phyloP scores from a whole-genome alignment of 129 eudicot genomes.

The Oenanthe sinensis region DNA sequence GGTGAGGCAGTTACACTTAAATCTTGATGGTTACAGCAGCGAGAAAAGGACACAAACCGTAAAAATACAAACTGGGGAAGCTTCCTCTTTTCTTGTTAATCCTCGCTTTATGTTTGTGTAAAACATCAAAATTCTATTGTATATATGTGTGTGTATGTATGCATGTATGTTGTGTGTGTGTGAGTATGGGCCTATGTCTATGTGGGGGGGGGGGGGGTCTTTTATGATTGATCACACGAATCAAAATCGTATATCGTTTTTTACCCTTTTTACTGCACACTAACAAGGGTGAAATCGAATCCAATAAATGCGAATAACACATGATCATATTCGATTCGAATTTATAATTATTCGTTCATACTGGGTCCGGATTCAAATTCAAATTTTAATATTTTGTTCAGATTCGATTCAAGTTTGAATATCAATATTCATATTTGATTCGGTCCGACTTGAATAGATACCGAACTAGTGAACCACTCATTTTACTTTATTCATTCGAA shows the following conservation, averaged over 20 bases:
- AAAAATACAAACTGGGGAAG: neutral
- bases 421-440: no score
- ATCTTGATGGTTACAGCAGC: constrained; percentile 4
- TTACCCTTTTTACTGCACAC: neutral
- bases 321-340: no score
- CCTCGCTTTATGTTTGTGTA: neutral
- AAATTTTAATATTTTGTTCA: no score
- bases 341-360: no score
- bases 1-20: neutral
- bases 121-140: neutral
- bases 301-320: no score
- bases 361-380: no score
- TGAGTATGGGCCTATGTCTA: neutral
- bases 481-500: no score
- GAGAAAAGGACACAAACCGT: neutral
- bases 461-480: no score
- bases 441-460: no score
- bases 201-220: neutral
- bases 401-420: no score
- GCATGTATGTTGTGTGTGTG: neutral
- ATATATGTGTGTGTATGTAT: neutral
- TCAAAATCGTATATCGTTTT: neutral
- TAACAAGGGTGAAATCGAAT: no score
- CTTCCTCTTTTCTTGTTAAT: constrained; percentile 2
- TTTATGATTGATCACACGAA: constrained; percentile 1